phyloP scores from a whole-genome alignment of 192 early-diverging fungal species.

The Coemansia sp. region DNA sequence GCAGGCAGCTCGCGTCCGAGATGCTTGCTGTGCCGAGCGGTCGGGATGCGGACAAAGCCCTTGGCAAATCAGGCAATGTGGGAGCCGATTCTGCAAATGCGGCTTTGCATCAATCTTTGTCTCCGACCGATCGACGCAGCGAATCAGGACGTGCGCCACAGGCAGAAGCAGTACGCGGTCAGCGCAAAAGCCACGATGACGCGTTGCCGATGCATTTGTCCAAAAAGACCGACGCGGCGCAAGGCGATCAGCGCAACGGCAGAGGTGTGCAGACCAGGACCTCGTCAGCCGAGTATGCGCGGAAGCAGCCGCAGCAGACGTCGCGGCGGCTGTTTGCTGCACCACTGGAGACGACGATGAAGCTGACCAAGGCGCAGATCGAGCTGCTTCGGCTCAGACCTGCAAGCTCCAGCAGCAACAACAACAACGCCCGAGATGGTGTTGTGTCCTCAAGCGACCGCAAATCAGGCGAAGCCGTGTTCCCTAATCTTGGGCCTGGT shows the following conservation, averaged over 20 bases:
- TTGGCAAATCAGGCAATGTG: background rate
- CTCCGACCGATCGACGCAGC: background rate
- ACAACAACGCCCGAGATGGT: too few species aligned
- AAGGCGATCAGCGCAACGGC: background rate
- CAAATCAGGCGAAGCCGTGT: background rate
- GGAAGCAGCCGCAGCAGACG: background rate
- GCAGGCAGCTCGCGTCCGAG: background rate
- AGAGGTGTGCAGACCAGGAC: conserved; percentile 9
- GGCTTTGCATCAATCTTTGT: background rate
- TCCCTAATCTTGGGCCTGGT: background rate
- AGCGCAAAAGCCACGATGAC: conserved; percentile 35
- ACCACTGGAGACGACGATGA: conserved; percentile 20
- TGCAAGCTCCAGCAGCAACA: conserved; percentile 3
- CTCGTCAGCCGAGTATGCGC: conserved; percentile 15
- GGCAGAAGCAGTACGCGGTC: background rate
- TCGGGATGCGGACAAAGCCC: background rate
- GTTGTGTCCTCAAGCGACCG: too few species aligned
- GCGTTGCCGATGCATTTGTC: background rate
- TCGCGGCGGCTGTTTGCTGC: background rate
- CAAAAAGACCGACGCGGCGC: background rate
- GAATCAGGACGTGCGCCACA: background rate
- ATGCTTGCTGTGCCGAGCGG: background rate
- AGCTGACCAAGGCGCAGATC: conserved; percentile 20
- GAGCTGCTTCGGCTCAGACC: conserved; percentile 31
- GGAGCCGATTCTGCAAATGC: background rate